Conservation (phyloP, 163 green algal genomes). For the Prototheca stagnorum region DNA sequence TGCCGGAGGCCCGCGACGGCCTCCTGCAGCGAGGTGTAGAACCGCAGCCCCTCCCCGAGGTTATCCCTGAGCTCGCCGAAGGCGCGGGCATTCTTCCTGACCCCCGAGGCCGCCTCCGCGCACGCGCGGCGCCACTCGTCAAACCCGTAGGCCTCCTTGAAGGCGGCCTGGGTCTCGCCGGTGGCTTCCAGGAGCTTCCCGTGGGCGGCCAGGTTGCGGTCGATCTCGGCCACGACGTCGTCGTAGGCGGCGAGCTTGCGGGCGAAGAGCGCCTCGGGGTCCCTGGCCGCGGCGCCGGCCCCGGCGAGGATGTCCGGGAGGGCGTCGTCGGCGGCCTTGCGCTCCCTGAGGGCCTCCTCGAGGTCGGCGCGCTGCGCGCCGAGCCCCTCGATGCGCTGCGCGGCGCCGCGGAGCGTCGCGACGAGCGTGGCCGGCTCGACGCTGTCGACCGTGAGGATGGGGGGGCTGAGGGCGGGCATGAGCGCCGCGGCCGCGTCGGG, state of each 20-base stretch:
- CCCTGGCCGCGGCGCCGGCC: constrained; percentile 1
- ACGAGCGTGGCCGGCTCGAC: constrained; percentile 61
- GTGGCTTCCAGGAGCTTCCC: constrained; percentile 38
- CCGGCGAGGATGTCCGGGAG: constrained; percentile 77
- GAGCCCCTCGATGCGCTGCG: constrained; percentile 46
- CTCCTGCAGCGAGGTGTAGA: constrained; percentile 34
- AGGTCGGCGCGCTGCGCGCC: constrained; percentile 43
- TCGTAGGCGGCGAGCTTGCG: constrained; percentile 78
- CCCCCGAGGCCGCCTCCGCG: constrained; percentile 21
- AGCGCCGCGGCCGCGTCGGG: constrained; percentile 39
- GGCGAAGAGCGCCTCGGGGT: constrained; percentile 51
- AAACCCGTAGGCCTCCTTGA: constrained; percentile 48
- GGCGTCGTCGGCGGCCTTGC: constrained; percentile 77
- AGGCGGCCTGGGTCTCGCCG: constrained; percentile 22
- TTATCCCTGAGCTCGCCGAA: constrained; percentile 63
- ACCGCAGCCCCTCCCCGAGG: constrained; percentile 59
- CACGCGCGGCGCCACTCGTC: constrained; percentile 47
- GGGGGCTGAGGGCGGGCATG: constrained; percentile 61
- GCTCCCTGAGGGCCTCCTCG: constrained; percentile 73
- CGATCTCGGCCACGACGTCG: constrained; percentile 37
- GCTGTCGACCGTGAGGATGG: constrained; percentile 27
- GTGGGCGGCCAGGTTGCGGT: constrained; percentile 40
- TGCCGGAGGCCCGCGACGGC: constrained; percentile 23
- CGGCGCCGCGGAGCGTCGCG: constrained; percentile 37
- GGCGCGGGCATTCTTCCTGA: constrained; percentile 17